Base-by-base conservation (phyloP, 495 filamentous ascomycete species). In the Neurospora sp. region DNA sequence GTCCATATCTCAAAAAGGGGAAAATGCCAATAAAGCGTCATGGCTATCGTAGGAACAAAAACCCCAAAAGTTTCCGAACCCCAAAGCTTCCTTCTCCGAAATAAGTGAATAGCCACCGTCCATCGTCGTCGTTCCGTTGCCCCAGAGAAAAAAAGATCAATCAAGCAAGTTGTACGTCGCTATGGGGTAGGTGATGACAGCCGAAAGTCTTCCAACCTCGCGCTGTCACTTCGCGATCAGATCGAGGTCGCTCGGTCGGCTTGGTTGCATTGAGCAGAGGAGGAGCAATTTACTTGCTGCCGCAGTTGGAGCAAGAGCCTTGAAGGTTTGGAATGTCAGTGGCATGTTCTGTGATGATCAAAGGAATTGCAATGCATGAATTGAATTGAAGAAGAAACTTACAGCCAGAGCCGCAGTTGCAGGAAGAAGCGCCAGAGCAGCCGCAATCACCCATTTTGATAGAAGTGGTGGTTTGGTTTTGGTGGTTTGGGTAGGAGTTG, bases 401-500 rank as follows among this genome's bases (percentile, higher is more conserved):
- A 85, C 84, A 85, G 75, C 75, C 71, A 40, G 78, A 76, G 76
- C 82, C 81, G 78, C 83, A 82, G 72, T 71, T 77, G 78, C 80
- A 85, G 71, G 77, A 78, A 70, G 79, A 74, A n/a, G 70, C 71
- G 72, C 83, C 84, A 78, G 82, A 81, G 79, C 85, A 86, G 75
- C 76, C 74, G 78, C 84, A 85, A 73, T 82, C 80, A 74, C 82
- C 82, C 83, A 85, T 84, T 75, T 81, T 85, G 82, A 74, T 75
- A 70, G 75, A 73, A 70, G 48, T 74, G 38, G 70, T 72, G 76
- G 76, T 65, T 79, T 74, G 68, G 70, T 9, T 38, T 77, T 65
- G 71, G 27, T 74, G 69, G 5, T 37, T 70, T 76, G 53, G n/a
- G 71, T 14, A 70, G 31, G n/a, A n/a, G 68, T 70, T 69, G 73